A percentile compares a stretch with the other conserved stretches of the same genome.
Evolutionary conservation across 495 filamentous ascomycete species (phyloP).

Genomic region (Friedmanniomyces endolithicus): DNA sequence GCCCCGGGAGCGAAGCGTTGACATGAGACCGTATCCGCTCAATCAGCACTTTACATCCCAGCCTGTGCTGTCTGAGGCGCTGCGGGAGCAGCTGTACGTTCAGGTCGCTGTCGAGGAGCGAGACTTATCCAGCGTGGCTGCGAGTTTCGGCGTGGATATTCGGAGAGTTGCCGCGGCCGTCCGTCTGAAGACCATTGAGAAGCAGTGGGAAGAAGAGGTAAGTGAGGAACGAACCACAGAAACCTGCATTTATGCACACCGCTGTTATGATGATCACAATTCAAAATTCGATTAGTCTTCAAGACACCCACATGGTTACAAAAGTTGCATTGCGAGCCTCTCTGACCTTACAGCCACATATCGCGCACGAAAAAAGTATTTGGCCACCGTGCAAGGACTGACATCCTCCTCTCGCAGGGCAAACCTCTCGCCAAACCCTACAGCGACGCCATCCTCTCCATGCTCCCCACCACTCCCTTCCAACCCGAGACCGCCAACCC

Average conservation of each 20-base stretch:
- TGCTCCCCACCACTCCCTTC: constrained; percentile 54
- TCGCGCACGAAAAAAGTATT: not conserved
- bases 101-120: constrained; percentile 50
- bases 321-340: constrained; percentile 36
- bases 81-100: constrained; percentile 63
- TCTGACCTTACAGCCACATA: constrained; percentile 28
- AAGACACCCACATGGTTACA: constrained; percentile 65
- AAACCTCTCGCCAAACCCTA: constrained; percentile 69
- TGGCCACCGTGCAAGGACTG: not conserved
- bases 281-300: constrained; percentile 92
- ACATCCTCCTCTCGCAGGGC: constrained; percentile 40
- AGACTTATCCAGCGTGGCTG: constrained; percentile 67
- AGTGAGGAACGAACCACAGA: constrained; percentile 21
- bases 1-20: constrained; percentile 29
- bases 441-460: constrained; percentile 57
- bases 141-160: constrained; percentile 66
- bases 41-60: constrained; percentile 63
- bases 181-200: constrained; percentile 76
- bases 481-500: constrained; percentile 15
- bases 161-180: constrained; percentile 80
- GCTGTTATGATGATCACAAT: constrained; percentile 60
- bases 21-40: constrained; percentile 55
- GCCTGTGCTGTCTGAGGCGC: constrained; percentile 59
- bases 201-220: constrained; percentile 60
- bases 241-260: constrained; percentile 21